Conservation (phyloP, 768 basidiomycete species). For the Punctularia strigosozonata region DNA sequence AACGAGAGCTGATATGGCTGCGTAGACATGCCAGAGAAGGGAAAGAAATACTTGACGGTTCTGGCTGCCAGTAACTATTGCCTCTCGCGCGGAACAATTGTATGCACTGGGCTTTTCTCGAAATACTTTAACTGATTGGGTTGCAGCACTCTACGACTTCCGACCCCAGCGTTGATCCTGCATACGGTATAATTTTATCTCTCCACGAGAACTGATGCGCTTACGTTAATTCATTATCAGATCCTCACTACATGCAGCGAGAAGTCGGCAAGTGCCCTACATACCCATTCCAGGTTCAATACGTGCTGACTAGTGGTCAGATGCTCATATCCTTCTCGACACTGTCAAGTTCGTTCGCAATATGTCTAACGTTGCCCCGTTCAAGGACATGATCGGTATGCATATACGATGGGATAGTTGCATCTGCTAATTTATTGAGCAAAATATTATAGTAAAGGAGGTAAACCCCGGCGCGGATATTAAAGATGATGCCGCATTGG, state of each 20-base stretch:
- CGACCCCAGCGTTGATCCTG: slow-evolving; percentile 17
- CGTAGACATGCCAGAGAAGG: slow-evolving; percentile 22
- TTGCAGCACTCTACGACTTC: slow-evolving; percentile 18
- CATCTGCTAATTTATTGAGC: background rate
- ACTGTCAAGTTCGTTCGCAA: slow-evolving; percentile 17
- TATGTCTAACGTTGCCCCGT: slow-evolving; percentile 12
- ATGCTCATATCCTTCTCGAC: slow-evolving; percentile 18
- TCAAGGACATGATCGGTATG: slow-evolving; percentile 14
- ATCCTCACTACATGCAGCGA: slow-evolving; percentile 21
- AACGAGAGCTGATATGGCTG: background rate
- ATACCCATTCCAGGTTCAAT: background rate
- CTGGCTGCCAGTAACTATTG: slow-evolving; percentile 27
- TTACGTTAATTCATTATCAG: too few relatives aligned
- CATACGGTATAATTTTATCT: too few relatives aligned
- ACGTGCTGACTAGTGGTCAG: slow-evolving; percentile 3
- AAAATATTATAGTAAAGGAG: slow-evolving; percentile 12
- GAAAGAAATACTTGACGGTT: slow-evolving; percentile 31
- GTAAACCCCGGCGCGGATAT: slow-evolving; percentile 18
- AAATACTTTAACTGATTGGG: background rate
- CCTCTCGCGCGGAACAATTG: slow-evolving; percentile 38
- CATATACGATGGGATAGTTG: too few relatives aligned
- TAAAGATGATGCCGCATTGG: slow-evolving; percentile 16
- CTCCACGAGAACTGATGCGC: too few relatives aligned
- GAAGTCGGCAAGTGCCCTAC: slow-evolving; percentile 14
- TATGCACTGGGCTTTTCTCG: slow-evolving; percentile 13